These are phyloP conservation scores for Gyrodon lividus DNA, from an alignment of 768 basidiomycete genomes.

Conservation along the genomic window DNA sequence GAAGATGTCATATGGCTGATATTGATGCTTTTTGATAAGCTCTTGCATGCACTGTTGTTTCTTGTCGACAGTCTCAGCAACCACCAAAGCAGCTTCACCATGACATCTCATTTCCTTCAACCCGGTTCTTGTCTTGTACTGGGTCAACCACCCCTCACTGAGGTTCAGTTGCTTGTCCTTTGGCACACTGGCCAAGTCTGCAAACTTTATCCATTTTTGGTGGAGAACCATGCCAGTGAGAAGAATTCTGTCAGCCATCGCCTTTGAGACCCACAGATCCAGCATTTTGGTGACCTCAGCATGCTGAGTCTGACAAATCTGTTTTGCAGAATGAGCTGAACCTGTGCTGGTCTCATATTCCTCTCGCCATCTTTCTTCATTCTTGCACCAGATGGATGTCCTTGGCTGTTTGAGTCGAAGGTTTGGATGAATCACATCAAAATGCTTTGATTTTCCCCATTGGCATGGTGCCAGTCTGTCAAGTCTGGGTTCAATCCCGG, in stretches of 20 bases:
- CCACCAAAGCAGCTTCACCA: slow-evolving; percentile 36
- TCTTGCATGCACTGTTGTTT: no score
- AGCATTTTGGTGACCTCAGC: slow-evolving; percentile 36
- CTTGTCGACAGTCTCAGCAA: slow-evolving; percentile 17
- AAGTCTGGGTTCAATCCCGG: no score
- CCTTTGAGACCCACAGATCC: slow-evolving; percentile 38
- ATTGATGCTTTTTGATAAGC: slow-evolving; percentile 27
- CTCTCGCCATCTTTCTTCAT: no score
- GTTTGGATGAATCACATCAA: slow-evolving; percentile 30
- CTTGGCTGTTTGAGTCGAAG: slow-evolving; percentile 34
- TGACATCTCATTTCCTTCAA: no score
- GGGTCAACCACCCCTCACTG: no score
- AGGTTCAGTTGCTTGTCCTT: slow-evolving; percentile 33
- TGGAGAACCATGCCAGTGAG: slow-evolving; percentile 24
- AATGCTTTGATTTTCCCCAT: slow-evolving; percentile 31
- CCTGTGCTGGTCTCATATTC: no score
- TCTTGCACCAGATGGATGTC: slow-evolving; percentile 32
- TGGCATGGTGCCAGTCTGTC: no score
- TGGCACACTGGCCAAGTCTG: slow-evolving; percentile 30
- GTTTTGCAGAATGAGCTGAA: neutral
- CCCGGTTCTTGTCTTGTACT: no score
- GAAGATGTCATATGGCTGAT: slow-evolving; percentile 29
- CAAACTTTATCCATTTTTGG: slow-evolving; percentile 37
- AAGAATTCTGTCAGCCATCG: no score
- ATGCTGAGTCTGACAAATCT: slow-evolving; percentile 26